Percentiles rank a stretch among this genome's conserved stretches.
These are phyloP conservation scores for Colletotrichum australisinense DNA, from an alignment of 2,329 filamentous ascomycete species.

Conservation along the genomic window DNA sequence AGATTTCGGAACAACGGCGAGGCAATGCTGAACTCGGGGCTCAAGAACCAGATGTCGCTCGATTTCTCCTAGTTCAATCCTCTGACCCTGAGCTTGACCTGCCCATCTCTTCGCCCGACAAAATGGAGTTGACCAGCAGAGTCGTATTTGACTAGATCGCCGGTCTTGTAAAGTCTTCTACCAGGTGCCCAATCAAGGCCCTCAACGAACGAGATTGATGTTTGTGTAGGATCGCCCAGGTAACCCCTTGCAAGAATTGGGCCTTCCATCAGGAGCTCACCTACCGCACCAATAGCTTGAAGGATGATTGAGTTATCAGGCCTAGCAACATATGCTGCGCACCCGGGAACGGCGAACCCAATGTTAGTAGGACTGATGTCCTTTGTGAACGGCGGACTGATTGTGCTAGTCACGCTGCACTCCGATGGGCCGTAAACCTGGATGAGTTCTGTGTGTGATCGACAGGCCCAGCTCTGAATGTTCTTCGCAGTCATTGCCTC, in stretches of 20 bases:
- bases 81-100: slow-evolving; percentile 86
- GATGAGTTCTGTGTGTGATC: slow-evolving; percentile 47
- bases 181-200: slow-evolving; percentile 72
- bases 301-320: slow-evolving; percentile 20
- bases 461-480: slow-evolving; percentile 58
- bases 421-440: slow-evolving; percentile 66
- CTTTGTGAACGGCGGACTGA: slow-evolving; percentile 47
- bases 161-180: slow-evolving; percentile 78
- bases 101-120: slow-evolving; percentile 78
- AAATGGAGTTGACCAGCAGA: slow-evolving; percentile 81
- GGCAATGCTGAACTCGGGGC: neutral
- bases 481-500: slow-evolving; percentile 64
- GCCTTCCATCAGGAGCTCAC: slow-evolving; percentile 39
- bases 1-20: slow-evolving; percentile 7
- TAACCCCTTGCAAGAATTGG: slow-evolving; percentile 64
- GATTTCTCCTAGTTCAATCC: slow-evolving; percentile 83
- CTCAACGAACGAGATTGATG: slow-evolving; percentile 73
- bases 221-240: slow-evolving; percentile 72
- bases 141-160: slow-evolving; percentile 84
- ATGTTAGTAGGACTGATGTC: slow-evolving; percentile 49
- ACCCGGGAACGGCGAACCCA: slow-evolving; percentile 41
- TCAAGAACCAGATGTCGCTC: slow-evolving; percentile 51
- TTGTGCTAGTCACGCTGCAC: slow-evolving; percentile 51
- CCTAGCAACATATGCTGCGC: slow-evolving; percentile 35
- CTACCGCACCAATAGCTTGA: slow-evolving; percentile 30